Evolutionary conservation across 495 filamentous ascomycete genomes (phyloP), one percentile per base, ranked within the genome.

Genomic region (Pyronema omphalodes): DNA sequence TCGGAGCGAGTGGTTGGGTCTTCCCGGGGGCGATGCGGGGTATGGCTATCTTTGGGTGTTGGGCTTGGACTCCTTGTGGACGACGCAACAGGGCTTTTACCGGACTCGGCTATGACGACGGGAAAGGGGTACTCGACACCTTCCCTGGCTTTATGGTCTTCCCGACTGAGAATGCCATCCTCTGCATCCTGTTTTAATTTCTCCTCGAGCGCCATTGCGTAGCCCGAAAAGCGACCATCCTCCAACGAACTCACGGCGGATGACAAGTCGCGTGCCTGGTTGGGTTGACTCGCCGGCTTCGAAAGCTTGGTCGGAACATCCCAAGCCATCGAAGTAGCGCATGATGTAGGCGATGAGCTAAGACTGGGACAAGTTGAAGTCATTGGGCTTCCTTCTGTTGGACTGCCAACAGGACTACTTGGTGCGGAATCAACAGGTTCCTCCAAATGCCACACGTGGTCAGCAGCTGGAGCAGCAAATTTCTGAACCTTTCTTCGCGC

Each of bases 381-480:
- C 23, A 53, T 51, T 44, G 62, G 50, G 12, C 56, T 58, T 17
- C 61, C 63, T 7, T 11, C 37, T 14, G 7, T 23, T 18, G 55
- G 55, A 14, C 19, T 44, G 9, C 46, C 45, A 29, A 34, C 46
- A 8, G 62, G 62, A 45, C 62, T 65, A 3, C 62, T 55, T 9
- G 63, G 63, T 9, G 55, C 53, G 7, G 63, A 66, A 44, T 66
- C 63, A 33, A 66, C 54, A n/a, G 63, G 62, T 29, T 65, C 63
- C 14, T 59, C 56, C 39, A 65, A 55, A 66, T 66, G 63, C n/a
- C 52, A 65, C 33, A 66, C 62, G 45, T 66, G 63, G 52, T 66
- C 63, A n/a, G 49, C 45, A 36, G 63, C 55, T n/a, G 56, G 59
- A 23, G 56, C 55, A 47, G 52, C 53, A 40, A 52, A 55, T 47